These are phyloP conservation scores for Metschnikowia aberdeeniae DNA, from an alignment of 805 yeast genomes.

Conservation along the genomic window DNA sequence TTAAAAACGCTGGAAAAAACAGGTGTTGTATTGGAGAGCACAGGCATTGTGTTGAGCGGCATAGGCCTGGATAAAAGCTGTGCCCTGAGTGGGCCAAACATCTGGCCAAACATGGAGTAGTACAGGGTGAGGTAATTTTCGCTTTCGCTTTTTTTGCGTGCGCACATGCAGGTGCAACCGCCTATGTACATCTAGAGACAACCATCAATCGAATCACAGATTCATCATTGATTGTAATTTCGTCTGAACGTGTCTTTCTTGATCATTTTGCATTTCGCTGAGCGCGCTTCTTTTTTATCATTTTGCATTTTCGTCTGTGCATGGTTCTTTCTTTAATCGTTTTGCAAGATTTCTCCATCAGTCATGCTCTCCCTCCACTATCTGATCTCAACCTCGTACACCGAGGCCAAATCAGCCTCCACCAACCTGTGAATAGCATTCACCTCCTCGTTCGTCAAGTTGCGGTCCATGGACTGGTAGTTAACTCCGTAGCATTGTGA, in stretches of 20 bases:
- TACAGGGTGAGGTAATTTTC: not conserved
- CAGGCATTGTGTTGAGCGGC: not conserved
- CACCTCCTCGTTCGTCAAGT: constrained; percentile 79
- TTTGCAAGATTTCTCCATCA: not conserved
- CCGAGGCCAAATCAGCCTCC: constrained; percentile 49
- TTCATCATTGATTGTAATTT: not conserved
- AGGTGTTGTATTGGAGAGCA: not conserved
- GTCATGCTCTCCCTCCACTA: constrained; percentile 8
- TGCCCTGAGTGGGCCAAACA: constrained; percentile 2
- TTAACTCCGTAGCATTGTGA: constrained; percentile 87
- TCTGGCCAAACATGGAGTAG: constrained; percentile 9
- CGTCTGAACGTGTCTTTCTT: not conserved
- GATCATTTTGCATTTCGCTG: too few relatives aligned
- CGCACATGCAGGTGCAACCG: not conserved
- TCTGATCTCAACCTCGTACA: constrained; percentile 56
- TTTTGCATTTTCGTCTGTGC: not conserved
- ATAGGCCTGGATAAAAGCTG: not conserved
- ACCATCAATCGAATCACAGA: not conserved
- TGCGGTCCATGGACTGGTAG: constrained; percentile 95
- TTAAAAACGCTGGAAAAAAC: constrained; percentile 9
- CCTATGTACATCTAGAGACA: not conserved
- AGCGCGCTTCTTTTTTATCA: too few relatives aligned
- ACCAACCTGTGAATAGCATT: constrained; percentile 68
- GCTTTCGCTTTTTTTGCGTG: constrained; percentile 2
- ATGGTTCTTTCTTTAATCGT: not conserved